Percentiles rank a stretch among this genome's conserved stretches.
Conservation (phyloP, 2,329 filamentous ascomycete species). For the Phyllosticta capitalensis region DNA sequence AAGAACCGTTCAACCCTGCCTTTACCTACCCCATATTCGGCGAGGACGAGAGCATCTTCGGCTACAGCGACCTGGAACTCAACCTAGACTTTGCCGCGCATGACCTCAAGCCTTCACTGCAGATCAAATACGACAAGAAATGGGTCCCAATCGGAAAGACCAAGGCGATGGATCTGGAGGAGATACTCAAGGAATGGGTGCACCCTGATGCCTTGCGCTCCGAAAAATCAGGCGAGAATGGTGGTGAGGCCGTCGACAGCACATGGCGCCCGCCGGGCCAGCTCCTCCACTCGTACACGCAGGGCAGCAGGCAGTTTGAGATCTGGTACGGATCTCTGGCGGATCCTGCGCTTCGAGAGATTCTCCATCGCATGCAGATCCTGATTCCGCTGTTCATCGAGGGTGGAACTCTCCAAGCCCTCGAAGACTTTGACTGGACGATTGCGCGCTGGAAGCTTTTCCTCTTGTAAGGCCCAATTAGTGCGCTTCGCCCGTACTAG, state of each 20-base stretch:
- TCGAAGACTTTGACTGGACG: slow-evolving; percentile 60
- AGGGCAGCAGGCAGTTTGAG: slow-evolving; percentile 59
- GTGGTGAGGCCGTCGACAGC: slow-evolving; percentile 33
- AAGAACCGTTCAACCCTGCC: slow-evolving; percentile 66
- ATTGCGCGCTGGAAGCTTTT: slow-evolving; percentile 85
- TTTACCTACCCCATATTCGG: slow-evolving; percentile 92
- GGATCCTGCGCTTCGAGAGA: slow-evolving; percentile 57
- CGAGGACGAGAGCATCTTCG: slow-evolving; percentile 85
- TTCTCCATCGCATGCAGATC: slow-evolving; percentile 75
- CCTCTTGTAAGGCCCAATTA: slow-evolving; percentile 43
- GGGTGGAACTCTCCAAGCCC: slow-evolving; percentile 68
- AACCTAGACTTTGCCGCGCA: slow-evolving; percentile 59
- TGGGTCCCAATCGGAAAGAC: slow-evolving; percentile 59
- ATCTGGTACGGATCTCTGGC: slow-evolving; percentile 72
- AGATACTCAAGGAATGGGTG: slow-evolving; percentile 52
- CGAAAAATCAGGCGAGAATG: slow-evolving; percentile 1
- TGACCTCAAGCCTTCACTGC: slow-evolving; percentile 70
- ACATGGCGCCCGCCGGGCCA: slow-evolving; percentile 66
- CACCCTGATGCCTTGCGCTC: slow-evolving; percentile 48
- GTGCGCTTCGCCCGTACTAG: slow-evolving; percentile 13
- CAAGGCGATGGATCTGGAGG: slow-evolving; percentile 59
- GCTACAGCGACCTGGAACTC: slow-evolving; percentile 74
- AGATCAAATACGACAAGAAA: slow-evolving; percentile 62
- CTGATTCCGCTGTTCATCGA: slow-evolving; percentile 84
- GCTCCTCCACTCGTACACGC: slow-evolving; percentile 54